phyloP scores from a whole-genome alignment of 768 basidiomycete genomes.

The Galerina marginata region DNA sequence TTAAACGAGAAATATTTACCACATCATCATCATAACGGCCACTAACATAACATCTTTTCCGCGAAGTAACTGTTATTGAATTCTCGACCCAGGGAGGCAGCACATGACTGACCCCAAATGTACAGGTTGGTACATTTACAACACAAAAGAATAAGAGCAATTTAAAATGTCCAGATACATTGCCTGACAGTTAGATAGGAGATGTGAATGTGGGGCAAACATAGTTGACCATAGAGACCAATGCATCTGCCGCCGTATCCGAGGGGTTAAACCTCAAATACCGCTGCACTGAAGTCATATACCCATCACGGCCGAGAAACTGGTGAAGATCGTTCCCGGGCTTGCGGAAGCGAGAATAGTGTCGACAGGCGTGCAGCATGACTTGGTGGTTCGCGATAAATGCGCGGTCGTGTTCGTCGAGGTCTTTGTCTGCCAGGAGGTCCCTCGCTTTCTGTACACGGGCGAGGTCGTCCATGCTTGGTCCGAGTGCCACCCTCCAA shows the following conservation, averaged over 20 bases:
- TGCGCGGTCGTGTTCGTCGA: constrained; percentile 2
- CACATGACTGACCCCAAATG: no score
- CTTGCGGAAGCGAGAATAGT: constrained; percentile 10
- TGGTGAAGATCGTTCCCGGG: constrained; percentile 17
- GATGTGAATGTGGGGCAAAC: neutral
- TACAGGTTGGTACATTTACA: no score
- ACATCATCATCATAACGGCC: no score
- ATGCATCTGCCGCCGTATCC: neutral
- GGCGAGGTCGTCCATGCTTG: neutral
- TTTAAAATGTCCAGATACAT: no score
- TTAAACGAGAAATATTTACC: no score
- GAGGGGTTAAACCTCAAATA: constrained; percentile 3
- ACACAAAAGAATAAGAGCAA: no score
- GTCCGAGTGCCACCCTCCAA: constrained; percentile 14
- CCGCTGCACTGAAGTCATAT: constrained; percentile 9
- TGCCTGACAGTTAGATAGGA: neutral
- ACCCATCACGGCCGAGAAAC: constrained; percentile 2
- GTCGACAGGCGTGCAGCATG: constrained; percentile 12
- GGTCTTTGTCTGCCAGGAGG: constrained; percentile 7
- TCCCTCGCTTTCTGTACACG: constrained; percentile 12
- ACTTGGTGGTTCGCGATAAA: constrained; percentile 13
- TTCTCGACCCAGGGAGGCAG: no score
- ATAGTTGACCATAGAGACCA: constrained; percentile 15
- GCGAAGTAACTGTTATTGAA: no score
- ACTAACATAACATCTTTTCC: no score